phyloP scores from a whole-genome alignment of 371 early-diverging fungal genomes.

The Modicella reniformis region DNA sequence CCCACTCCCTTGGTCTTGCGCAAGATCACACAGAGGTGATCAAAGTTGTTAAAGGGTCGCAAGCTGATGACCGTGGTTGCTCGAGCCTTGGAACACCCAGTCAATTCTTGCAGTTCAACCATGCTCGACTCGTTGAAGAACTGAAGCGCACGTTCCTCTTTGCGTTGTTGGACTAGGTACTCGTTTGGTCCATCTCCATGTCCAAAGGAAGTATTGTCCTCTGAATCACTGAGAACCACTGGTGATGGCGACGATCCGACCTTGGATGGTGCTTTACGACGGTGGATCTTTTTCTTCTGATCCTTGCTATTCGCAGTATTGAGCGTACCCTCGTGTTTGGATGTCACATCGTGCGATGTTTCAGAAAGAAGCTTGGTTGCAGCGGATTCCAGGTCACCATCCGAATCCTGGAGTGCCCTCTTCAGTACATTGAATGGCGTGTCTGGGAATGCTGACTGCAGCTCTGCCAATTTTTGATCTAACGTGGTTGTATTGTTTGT shows the following conservation, averaged over 20 bases:
- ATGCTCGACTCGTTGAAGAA: conserved; percentile 74
- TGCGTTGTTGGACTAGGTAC: conserved; percentile 40
- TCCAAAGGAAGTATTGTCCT: conserved; percentile 17
- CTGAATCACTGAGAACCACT: conserved; percentile 6
- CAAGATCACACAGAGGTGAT: conserved; percentile 62
- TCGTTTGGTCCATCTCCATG: conserved; percentile 16
- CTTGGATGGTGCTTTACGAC: conserved; percentile 3
- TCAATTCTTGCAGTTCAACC: conserved; percentile 72
- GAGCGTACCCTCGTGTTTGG: background rate
- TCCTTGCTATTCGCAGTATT: background rate
- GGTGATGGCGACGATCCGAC: background rate
- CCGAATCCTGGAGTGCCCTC: conserved; percentile 6
- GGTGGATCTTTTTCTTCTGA: background rate
- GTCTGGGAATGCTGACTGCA: conserved; percentile 37
- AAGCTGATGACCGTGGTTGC: conserved; percentile 65
- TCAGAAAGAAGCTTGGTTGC: conserved; percentile 12
- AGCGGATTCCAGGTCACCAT: conserved; percentile 31
- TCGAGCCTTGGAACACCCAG: conserved; percentile 68
- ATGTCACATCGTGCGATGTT: conserved; percentile 13
- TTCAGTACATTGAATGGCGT: conserved; percentile 14
- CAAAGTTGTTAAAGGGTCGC: conserved; percentile 73
- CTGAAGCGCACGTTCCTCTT: conserved; percentile 60
- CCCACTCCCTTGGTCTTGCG: conserved; percentile 69
- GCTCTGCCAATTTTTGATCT: conserved; percentile 26
- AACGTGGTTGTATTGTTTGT: conserved; percentile 15